These are phyloP conservation scores for Medicago arabica DNA, from an alignment of 306 rosid genomes.

Conservation along the genomic window DNA sequence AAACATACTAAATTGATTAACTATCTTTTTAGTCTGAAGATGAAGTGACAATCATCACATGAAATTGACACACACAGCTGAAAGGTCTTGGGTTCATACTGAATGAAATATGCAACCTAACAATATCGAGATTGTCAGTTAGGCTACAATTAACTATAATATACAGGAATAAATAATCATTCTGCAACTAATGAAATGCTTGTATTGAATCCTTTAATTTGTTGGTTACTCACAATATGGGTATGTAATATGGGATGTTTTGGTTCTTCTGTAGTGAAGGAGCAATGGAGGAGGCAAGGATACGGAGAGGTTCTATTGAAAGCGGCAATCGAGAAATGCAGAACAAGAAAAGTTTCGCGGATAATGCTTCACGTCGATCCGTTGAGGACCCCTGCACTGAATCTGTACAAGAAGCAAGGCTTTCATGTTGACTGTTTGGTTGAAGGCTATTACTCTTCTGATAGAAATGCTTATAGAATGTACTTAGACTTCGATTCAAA, in stretches of 20 bases:
- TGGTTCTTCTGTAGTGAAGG: conserved; percentile 64
- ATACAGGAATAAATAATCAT: too few relatives aligned
- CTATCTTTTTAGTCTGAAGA: too few relatives aligned
- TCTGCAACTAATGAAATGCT: background rate
- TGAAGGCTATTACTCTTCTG: conserved; percentile 74
- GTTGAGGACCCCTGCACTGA: conserved; percentile 66
- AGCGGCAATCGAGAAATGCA: conserved; percentile 81
- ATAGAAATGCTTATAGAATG: conserved; percentile 86
- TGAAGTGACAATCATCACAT: too few relatives aligned
- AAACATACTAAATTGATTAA: too few relatives aligned
- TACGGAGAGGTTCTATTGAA: conserved; percentile 76
- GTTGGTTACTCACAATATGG: conserved; percentile 29
- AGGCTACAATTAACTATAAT: too few relatives aligned
- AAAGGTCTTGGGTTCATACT: too few relatives aligned
- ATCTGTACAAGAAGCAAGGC: conserved; percentile 78
- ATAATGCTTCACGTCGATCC: conserved; percentile 91
- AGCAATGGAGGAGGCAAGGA: conserved; percentile 75
- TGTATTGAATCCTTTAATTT: conserved; percentile 24
- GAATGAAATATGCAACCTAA: too few relatives aligned
- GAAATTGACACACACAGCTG: too few relatives aligned
- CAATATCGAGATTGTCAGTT: too few relatives aligned
- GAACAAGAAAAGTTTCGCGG: conserved; percentile 67
- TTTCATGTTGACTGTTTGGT: conserved; percentile 73
- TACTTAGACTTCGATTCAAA: conserved; percentile 66
- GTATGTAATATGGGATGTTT: background rate